Evolutionary conservation across 345 rosid genomes (phyloP).

Genomic region (Erysimum cheiranthoides): DNA sequence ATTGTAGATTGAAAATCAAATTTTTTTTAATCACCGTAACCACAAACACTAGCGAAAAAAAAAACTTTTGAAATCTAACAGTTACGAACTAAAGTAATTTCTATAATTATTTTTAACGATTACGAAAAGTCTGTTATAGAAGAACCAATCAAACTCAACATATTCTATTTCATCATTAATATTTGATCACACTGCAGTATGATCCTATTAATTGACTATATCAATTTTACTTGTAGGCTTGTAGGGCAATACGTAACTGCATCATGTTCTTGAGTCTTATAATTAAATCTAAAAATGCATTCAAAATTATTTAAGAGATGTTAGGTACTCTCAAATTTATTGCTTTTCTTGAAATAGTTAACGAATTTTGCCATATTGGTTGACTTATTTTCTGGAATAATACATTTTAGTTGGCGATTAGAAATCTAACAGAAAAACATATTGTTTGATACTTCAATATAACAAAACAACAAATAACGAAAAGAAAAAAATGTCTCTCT

Average conservation of each 20-base stretch:
- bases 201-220: neutral
- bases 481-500: neutral
- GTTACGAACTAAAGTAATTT: too few relatives aligned
- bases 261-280: neutral
- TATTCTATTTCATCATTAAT: neutral
- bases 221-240: neutral
- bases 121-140: too few relatives aligned
- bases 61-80: too few relatives aligned
- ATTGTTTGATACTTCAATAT: neutral
- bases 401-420: neutral
- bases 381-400: neutral
- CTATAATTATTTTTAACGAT: too few relatives aligned
- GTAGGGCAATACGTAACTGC: neutral
- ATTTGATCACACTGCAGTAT: neutral
- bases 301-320: neutral
- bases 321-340: neutral
- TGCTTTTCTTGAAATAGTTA: neutral
- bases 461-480: slow-evolving; percentile 10
- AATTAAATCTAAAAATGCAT: neutral
- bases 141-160: too few relatives aligned
- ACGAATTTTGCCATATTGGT: neutral
- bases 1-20: too few relatives aligned
- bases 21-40: too few relatives aligned
- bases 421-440: neutral
- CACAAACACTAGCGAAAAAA: too few relatives aligned